Evolutionary conservation across 1,139 yeast species (phyloP), one percentile per base, ranked within the genome.

Genomic region (Saccharomyces hybrid): DNA sequence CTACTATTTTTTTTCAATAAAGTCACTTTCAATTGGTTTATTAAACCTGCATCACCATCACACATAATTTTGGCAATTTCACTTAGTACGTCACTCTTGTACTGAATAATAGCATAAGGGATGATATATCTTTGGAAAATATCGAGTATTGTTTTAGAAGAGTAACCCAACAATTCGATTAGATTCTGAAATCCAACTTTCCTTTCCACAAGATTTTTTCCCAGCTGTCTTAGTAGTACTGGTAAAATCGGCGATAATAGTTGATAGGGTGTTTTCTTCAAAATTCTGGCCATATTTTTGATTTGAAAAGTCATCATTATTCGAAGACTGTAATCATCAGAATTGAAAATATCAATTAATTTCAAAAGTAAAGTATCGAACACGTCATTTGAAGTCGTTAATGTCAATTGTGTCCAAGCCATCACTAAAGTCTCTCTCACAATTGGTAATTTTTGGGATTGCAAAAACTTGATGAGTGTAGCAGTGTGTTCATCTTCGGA

Each of bases 231-330:
- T 46, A 93, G 80, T n/a, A 90, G 75, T 51, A 86, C 79, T 1
- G 95, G 88, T 65, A 93, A 77, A 60, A 82, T 87, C 0, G 97
- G 96, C 3, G 89, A 80, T 38, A 90, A 72, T 16, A 93, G 69
- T 64, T 86, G 88, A 73, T 84, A 83, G 0, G 89, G 84, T 1
- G 87, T 78, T 31, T 80, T 67, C 1, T 73, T 67, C 56, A 76
- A 75, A 1, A 75, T 70, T 20, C 70, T 67, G 0, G 84, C 78
- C 47, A 70, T 58, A 46, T 63, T 61, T 34, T 63, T 61, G 4
- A 71, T 60, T 56, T 70, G 70, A 31, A 63, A 65, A 3, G 63
- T 62, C 66, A 67, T 64, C 67, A 66, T 63, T 38, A 60, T 57
- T 46, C 65, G 66, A 16, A 61, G 57, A n/a, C 69, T 63, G 51